These are phyloP conservation scores for Fusarium napiforme DNA, from an alignment of 2,329 filamentous ascomycete species.

Conservation along the genomic window DNA sequence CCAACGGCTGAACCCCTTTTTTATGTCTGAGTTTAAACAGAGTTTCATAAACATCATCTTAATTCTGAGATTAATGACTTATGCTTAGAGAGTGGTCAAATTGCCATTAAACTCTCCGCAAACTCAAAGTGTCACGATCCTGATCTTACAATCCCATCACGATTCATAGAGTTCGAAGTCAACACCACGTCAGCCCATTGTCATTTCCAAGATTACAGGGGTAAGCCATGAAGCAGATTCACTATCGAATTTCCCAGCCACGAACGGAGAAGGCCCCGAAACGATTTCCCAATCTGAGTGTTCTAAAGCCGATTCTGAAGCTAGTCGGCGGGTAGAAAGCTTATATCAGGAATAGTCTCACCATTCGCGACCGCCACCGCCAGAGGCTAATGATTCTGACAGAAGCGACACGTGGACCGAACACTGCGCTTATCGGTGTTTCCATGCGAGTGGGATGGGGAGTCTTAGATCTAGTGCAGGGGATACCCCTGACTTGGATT, in stretches of 20 bases:
- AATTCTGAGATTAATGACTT: neutral
- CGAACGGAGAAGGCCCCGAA: neutral
- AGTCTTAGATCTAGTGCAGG: neutral
- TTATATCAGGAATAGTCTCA: neutral
- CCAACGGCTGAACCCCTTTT: neutral
- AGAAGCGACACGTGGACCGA: neutral
- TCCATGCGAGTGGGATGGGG: neutral
- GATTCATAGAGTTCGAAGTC: neutral
- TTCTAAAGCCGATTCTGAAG: neutral
- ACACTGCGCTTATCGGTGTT: neutral
- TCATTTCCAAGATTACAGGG: neutral
- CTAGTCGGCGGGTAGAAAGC: neutral
- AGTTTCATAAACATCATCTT: no score
- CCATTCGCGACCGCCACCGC: neutral
- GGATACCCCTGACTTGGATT: neutral
- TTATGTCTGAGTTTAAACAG: neutral
- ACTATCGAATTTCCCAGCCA: neutral
- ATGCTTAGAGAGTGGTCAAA: fast-evolving
- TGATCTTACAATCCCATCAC: neutral
- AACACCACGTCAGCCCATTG: neutral
- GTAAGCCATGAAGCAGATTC: neutral
- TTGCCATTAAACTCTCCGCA: fast-evolving
- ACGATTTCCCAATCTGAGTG: neutral
- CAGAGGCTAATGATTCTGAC: neutral
- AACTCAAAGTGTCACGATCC: neutral